Percentiles rank a stretch among this genome's conserved stretches.
phyloP scores from a whole-genome alignment of 2,329 filamentous ascomycete genomes.

The Pseudogymnoascus sp. region DNA sequence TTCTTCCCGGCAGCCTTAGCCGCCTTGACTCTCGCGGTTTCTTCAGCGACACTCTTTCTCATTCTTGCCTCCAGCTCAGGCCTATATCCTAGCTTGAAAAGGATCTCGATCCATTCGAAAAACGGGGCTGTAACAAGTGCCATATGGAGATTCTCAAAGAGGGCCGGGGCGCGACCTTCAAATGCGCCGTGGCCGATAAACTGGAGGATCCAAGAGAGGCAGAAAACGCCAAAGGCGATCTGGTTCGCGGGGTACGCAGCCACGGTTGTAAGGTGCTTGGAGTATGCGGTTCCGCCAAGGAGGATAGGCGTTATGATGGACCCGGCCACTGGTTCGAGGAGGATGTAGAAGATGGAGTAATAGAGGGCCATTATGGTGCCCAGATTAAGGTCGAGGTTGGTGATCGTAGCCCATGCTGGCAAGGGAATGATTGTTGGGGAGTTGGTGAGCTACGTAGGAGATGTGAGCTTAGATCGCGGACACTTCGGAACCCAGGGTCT shows the following conservation, averaged over 20 bases:
- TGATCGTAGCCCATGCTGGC: constrained; percentile 58
- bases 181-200: constrained; percentile 88
- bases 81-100: constrained; percentile 86
- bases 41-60: constrained; percentile 64
- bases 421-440: constrained; percentile 54
- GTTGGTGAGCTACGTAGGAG: constrained; percentile 46
- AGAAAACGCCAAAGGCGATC: constrained; percentile 57
- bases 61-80: constrained; percentile 78
- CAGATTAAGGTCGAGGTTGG: constrained; percentile 58
- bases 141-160: constrained; percentile 87
- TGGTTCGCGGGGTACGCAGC: constrained; percentile 35
- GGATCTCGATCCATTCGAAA: constrained; percentile 92
- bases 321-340: constrained; percentile 91
- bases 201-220: constrained; percentile 76
- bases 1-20: constrained; percentile 30
- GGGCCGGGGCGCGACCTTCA: constrained; percentile 77
- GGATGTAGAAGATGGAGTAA: constrained; percentile 75
- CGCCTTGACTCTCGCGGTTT: constrained; percentile 56
- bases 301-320: constrained; percentile 68
- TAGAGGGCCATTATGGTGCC: constrained; percentile 56
- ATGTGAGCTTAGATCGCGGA: constrained; percentile 17
- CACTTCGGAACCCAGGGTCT: neutral
- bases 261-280: constrained; percentile 58
- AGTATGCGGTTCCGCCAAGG: constrained; percentile 63
- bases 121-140: constrained; percentile 88